Evolutionary conservation across 192 early-diverging fungal species (phyloP).

Genomic region (Backusella luteola): DNA sequence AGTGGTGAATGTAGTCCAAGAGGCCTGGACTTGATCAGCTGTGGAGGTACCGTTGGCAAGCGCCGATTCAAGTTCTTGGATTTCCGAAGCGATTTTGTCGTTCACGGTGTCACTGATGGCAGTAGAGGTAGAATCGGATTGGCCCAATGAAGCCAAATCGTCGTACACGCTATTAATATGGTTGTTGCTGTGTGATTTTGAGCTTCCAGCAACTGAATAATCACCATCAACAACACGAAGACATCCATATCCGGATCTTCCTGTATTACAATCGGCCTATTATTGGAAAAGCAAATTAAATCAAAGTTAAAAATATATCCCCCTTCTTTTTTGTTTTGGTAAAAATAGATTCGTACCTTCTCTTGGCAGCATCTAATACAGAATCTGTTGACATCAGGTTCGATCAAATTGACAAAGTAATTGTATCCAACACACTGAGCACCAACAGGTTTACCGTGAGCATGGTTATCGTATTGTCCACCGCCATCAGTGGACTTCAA

Average conservation of each 20-base stretch:
- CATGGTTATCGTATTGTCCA: conserved; percentile 48
- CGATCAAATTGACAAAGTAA: conserved; percentile 33
- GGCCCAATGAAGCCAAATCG: conserved; percentile 5
- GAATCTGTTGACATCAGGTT: conserved; percentile 24
- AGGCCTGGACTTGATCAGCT: conserved; percentile 14
- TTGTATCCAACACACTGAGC: conserved; percentile 29
- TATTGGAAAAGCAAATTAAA: background rate
- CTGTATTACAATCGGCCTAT: conserved; percentile 26
- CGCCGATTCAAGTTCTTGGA: background rate
- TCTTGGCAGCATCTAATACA: conserved; percentile 39
- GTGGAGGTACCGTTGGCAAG: background rate
- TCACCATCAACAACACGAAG: conserved; percentile 39
- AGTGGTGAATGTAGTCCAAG: conserved; percentile 14
- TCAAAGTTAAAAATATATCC: background rate
- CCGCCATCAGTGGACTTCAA: conserved; percentile 35
- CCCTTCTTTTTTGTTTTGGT: background rate
- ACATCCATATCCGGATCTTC: conserved; percentile 44
- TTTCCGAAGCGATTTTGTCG: conserved; percentile 1
- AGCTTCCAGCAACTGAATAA: conserved; percentile 22
- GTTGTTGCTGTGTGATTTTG: conserved; percentile 3
- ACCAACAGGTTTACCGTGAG: conserved; percentile 21
- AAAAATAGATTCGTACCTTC: conserved; percentile 13
- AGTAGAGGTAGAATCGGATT: background rate
- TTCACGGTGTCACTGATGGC: conserved; percentile 5
- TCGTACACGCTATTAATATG: conserved; percentile 10